Percentiles rank a stretch among this genome's conserved stretches.
phyloP scores from a whole-genome alignment of 2,329 filamentous ascomycete genomes.

The Calonectria pseudoreteaudii region DNA sequence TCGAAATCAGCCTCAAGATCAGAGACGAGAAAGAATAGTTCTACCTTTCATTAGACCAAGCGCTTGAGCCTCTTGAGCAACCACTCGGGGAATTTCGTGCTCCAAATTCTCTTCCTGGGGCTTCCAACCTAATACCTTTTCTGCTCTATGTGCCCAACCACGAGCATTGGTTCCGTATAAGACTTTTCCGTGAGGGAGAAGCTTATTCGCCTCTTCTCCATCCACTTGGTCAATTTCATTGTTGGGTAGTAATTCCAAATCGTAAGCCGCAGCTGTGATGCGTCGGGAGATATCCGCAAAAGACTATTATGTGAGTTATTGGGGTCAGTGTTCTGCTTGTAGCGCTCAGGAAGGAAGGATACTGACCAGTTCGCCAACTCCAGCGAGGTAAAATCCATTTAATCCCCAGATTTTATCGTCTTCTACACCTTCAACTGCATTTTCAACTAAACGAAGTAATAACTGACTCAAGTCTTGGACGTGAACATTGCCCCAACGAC shows the following conservation, averaged over 20 bases:
- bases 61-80: constrained; percentile 36
- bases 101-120: constrained; percentile 60
- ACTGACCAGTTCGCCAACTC: constrained; percentile 44
- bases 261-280: constrained; percentile 36
- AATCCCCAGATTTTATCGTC: constrained; percentile 47
- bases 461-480: constrained; percentile 47
- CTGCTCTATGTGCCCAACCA: constrained; percentile 61
- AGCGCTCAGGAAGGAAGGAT: neutral
- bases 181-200: constrained; percentile 57
- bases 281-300: constrained; percentile 46
- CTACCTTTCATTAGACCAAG: neutral
- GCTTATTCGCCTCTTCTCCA: constrained; percentile 55
- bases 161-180: constrained; percentile 69
- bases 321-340: neutral
- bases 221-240: constrained; percentile 40
- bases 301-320: constrained; percentile 16
- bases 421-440: constrained; percentile 39
- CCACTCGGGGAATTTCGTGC: constrained; percentile 48
- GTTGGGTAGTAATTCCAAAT: constrained; percentile 37
- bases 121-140: constrained; percentile 65
- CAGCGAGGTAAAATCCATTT: constrained; percentile 51
- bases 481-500: constrained; percentile 51
- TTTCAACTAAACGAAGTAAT: constrained; percentile 45
- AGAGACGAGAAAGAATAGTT: no score
- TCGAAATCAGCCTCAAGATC: no score